Evolutionary conservation across 2,329 filamentous ascomycete species (phyloP).

Genomic region (Dryadomyces quercus-mongolicae): DNA sequence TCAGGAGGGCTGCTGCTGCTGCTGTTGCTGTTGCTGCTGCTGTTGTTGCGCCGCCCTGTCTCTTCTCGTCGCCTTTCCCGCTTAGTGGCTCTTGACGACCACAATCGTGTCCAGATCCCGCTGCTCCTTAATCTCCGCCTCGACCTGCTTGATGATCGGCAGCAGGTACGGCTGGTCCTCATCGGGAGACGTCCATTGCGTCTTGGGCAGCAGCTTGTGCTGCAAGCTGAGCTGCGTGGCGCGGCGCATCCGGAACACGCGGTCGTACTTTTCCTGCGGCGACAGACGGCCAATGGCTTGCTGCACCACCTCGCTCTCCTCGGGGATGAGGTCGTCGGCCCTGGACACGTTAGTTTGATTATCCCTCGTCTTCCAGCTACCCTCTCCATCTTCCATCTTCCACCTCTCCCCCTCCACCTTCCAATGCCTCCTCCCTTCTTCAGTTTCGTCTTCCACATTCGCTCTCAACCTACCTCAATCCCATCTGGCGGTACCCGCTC

Average conservation of each 20-base stretch:
- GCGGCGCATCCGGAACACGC: conserved; percentile 91
- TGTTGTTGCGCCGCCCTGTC: no score
- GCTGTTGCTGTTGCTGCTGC: no score
- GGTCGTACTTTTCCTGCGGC: conserved; percentile 87
- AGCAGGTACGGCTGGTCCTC: conserved; percentile 44
- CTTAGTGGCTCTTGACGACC: conserved; percentile 35
- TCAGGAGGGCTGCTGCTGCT: not conserved
- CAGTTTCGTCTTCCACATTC: no score
- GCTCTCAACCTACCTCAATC: conserved; percentile 10
- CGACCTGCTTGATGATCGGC: conserved; percentile 39
- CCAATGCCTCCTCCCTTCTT: not conserved
- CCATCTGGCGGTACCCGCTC: conserved; percentile 34
- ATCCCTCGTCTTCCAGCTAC: not conserved
- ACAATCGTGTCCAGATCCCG: conserved; percentile 37
- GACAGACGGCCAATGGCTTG: conserved; percentile 82
- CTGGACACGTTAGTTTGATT: conserved; percentile 33
- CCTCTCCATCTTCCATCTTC: no score
- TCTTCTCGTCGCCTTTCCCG: not conserved
- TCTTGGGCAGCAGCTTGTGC: conserved; percentile 53
- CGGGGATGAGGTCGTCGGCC: conserved; percentile 86
- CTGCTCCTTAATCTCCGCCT: conserved; percentile 36
- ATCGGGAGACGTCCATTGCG: conserved; percentile 46
- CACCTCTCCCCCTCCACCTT: not conserved
- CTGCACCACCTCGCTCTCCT: conserved; percentile 81
- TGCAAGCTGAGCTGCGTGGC: conserved; percentile 66